Evolutionary conservation across 176 grass and related monocot genomes (phyloP).

Genomic region (Stipa capillata): DNA sequence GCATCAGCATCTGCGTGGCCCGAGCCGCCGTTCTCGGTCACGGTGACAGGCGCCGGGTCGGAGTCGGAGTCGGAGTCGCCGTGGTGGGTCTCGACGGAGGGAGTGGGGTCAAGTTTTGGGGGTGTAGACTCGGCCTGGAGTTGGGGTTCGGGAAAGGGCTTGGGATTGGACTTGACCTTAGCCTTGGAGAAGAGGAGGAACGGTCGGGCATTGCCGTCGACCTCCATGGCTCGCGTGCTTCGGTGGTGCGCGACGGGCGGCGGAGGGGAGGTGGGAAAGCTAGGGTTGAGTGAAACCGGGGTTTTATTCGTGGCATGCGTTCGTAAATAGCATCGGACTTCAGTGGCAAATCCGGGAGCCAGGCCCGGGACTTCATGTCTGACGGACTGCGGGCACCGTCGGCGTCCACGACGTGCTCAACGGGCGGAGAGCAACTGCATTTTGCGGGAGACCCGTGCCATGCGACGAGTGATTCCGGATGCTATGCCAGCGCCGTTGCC

Average conservation of each 20-base stretch:
- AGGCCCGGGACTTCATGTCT: too few species aligned
- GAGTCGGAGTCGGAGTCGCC: neutral
- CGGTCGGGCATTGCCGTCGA: conserved; percentile 27
- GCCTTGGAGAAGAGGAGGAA: conserved; percentile 53
- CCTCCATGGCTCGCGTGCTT: conserved; percentile 25
- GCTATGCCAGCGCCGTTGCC: too few species aligned
- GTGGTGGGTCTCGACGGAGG: conserved; percentile 1
- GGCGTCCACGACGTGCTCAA: neutral
- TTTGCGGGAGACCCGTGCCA: too few species aligned
- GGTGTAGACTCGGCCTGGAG: neutral
- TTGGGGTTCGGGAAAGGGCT: neutral
- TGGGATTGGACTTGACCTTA: neutral
- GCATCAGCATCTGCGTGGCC: neutral
- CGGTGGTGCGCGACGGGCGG: neutral
- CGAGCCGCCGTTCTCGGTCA: conserved; percentile 1
- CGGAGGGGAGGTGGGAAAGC: neutral
- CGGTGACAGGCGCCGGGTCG: neutral
- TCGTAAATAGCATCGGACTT: too few species aligned
- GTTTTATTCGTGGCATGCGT: too few species aligned
- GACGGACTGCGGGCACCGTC: too few species aligned
- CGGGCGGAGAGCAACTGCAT: too few species aligned
- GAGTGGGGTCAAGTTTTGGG: neutral
- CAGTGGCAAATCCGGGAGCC: too few species aligned
- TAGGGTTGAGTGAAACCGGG: too few species aligned
- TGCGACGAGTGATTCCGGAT: too few species aligned